A percentile compares a stretch with the other conserved stretches of the same genome.
Evolutionary conservation across 331 rosid species (phyloP).

Genomic region (Erythrophleum ivorense): DNA sequence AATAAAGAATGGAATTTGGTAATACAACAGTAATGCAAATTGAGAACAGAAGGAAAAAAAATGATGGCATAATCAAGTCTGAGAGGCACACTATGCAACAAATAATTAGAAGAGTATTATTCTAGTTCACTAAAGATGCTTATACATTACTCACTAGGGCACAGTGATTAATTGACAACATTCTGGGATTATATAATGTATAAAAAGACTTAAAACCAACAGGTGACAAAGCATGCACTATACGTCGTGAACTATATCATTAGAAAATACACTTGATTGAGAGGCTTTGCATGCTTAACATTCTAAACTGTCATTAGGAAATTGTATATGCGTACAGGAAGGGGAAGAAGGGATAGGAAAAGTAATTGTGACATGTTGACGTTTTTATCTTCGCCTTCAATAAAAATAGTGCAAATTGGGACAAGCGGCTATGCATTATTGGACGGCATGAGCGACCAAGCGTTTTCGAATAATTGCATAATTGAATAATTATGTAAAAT

Average conservation of each 20-base stretch:
- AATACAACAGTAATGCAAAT: conserved; percentile 49
- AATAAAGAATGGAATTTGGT: conserved; percentile 47
- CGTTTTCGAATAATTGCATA: conserved; percentile 47
- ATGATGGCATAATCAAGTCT: conserved; percentile 13
- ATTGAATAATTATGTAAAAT: conserved; percentile 48
- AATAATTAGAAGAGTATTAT: conserved; percentile 19
- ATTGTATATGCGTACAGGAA: background rate
- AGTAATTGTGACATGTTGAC: conserved; percentile 34
- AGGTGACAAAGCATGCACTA: conserved; percentile 31
- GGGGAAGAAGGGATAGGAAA: conserved; percentile 33
- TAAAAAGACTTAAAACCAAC: conserved; percentile 6
- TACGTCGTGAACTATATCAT: conserved; percentile 30
- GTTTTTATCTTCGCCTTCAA: conserved; percentile 50
- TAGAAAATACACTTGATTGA: conserved; percentile 36
- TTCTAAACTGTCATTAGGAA: conserved; percentile 18
- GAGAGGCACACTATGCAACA: conserved; percentile 1
- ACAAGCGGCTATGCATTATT: conserved; percentile 59
- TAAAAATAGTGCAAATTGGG: conserved; percentile 51
- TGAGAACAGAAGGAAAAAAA: conserved; percentile 30
- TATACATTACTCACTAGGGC: conserved; percentile 10
- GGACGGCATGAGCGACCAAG: conserved; percentile 49
- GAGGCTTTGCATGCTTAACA: conserved; percentile 39
- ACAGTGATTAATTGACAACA: conserved; percentile 29
- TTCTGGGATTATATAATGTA: conserved; percentile 5
- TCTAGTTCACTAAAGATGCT: conserved; percentile 20